These are phyloP conservation scores for Diutina ranongensis DNA, from an alignment of 1,139 yeast genomes.

Conservation along the genomic window DNA sequence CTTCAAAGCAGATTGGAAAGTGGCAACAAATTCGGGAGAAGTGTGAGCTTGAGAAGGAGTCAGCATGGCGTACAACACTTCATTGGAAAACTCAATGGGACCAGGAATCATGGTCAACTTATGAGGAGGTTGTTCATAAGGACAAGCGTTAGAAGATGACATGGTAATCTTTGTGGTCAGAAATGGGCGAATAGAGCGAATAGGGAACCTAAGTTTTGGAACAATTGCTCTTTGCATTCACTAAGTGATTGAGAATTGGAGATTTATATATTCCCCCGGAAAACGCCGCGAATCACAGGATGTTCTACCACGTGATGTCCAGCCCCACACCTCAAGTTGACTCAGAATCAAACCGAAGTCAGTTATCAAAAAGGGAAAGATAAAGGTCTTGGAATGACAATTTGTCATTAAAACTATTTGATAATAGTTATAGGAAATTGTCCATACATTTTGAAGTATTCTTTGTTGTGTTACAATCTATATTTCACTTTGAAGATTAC, in stretches of 20 bases:
- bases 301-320: neutral
- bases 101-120: conserved; percentile 79
- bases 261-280: neutral
- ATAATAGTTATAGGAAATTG: too few species aligned
- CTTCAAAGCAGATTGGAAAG: conserved; percentile 58
- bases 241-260: neutral
- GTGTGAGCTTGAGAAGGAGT: conserved; percentile 86
- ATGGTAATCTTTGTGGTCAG: neutral
- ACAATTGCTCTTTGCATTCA: neutral
- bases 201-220: neutral
- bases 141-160: conserved; percentile 3
- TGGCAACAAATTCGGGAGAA: conserved; percentile 70
- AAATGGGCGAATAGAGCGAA: neutral
- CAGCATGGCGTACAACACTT: conserved; percentile 71
- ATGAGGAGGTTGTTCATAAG: conserved; percentile 33
- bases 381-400: too few species aligned
- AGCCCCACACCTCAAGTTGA: too few species aligned
- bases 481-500: too few species aligned
- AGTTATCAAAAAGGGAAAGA: too few species aligned
- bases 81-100: conserved; percentile 81
- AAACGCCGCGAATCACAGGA: neutral
- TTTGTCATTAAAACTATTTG: too few species aligned
- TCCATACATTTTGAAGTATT: too few species aligned
- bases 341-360: too few species aligned
- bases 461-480: too few species aligned